These are phyloP conservation scores for Mortierella sp. DNA, from an alignment of 371 early-diverging fungal genomes.

Conservation along the genomic window DNA sequence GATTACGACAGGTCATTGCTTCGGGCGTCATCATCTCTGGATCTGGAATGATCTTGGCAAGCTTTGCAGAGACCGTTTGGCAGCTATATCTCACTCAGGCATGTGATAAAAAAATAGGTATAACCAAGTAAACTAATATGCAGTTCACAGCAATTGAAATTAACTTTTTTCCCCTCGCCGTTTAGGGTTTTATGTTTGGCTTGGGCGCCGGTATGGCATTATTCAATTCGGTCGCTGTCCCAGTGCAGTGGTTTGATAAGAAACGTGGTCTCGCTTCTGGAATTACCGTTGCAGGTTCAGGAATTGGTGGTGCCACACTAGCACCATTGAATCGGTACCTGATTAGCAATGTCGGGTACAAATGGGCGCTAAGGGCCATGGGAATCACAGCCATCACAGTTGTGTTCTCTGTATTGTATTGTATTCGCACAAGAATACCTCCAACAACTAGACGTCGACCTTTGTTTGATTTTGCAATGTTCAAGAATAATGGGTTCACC, in stretches of 20 bases:
- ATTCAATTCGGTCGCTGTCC: constrained; percentile 70
- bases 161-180: too few relatives aligned
- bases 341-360: constrained; percentile 68
- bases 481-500: constrained; percentile 49
- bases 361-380: constrained; percentile 75
- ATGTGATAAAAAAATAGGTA: too few relatives aligned
- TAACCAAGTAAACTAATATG: too few relatives aligned
- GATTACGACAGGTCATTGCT: constrained; percentile 68
- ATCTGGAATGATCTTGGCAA: constrained; percentile 66
- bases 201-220: constrained; percentile 68
- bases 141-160: too few relatives aligned
- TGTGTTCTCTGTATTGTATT: constrained; percentile 60
- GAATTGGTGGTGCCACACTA: constrained; percentile 82
- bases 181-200: constrained; percentile 56
- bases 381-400: constrained; percentile 68
- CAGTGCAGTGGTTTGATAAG: constrained; percentile 83
- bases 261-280: constrained; percentile 82
- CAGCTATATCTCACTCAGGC: constrained; percentile 73
- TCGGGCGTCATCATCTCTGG: constrained; percentile 69
- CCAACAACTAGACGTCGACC: constrained; percentile 55
- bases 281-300: constrained; percentile 83
- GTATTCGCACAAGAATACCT: constrained; percentile 61
- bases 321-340: constrained; percentile 73
- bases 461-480: constrained; percentile 52
- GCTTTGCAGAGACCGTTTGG: constrained; percentile 68